Evolutionary conservation across 768 basidiomycete genomes (phyloP).

Genomic region (Psilocybe sp.): DNA sequence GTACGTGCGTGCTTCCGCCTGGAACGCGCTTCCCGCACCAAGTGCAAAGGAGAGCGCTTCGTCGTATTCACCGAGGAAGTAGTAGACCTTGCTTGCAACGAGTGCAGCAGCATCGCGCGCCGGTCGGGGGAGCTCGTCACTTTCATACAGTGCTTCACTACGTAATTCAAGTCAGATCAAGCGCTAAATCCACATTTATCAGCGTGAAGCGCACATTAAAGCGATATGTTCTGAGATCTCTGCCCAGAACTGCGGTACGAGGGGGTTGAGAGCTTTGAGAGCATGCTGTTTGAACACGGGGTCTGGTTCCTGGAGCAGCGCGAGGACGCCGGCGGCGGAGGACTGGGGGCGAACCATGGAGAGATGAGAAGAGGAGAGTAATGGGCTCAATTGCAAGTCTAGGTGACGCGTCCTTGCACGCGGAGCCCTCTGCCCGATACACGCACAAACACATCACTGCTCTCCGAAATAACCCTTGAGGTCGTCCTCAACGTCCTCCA

Average conservation of each 20-base stretch:
- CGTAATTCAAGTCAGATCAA: conserved; percentile 8
- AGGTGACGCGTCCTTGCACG: conserved; percentile 46
- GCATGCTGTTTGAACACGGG: conserved; percentile 89
- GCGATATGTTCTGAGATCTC: conserved; percentile 96
- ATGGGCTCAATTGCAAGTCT: conserved; percentile 15
- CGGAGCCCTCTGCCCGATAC: conserved; percentile 23
- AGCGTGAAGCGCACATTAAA: conserved; percentile 64
- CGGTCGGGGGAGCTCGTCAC: conserved; percentile 65
- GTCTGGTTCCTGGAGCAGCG: conserved; percentile 87
- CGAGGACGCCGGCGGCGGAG: conserved; percentile 86
- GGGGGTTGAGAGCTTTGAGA: conserved; percentile 72
- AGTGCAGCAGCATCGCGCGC: conserved; percentile 84
- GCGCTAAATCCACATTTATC: conserved; percentile 5
- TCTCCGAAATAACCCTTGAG: conserved; percentile 34
- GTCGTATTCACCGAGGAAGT: conserved; percentile 92
- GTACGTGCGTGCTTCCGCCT: conserved; percentile 58
- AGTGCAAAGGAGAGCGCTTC: conserved; percentile 96
- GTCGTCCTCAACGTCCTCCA: conserved; percentile 6
- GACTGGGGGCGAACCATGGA: conserved; percentile 72
- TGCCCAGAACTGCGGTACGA: conserved; percentile 96
- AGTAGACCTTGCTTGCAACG: conserved; percentile 97
- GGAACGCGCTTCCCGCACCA: conserved; percentile 84
- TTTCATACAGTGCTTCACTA: conserved; percentile 91
- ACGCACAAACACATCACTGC: conserved; percentile 25
- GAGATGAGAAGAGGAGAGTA: conserved; percentile 18